Evolutionary conservation across 225 moss, liverwort and hornwort species (phyloP).

Genomic region (Lunularia cruciata): DNA sequence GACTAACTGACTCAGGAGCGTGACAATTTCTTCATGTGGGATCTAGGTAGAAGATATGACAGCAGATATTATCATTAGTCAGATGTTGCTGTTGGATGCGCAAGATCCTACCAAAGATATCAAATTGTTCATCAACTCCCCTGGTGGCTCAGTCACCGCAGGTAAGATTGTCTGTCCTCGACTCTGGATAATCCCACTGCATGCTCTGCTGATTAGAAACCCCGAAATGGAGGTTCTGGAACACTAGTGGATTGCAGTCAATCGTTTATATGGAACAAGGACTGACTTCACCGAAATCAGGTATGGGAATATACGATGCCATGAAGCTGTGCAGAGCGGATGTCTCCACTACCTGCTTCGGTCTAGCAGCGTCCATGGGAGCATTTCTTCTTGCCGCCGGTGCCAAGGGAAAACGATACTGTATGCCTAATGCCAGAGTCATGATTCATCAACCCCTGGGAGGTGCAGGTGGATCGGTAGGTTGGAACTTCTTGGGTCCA

Average conservation of each 20-base stretch:
- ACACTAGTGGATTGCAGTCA: background rate
- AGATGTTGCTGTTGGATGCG: conserved; percentile 85
- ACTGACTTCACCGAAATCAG: conserved; percentile 30
- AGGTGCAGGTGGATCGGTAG: conserved; percentile 73
- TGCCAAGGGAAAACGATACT: conserved; percentile 85
- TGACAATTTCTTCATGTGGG: conserved; percentile 15
- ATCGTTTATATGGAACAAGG: background rate
- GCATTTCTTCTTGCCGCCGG: conserved; percentile 88
- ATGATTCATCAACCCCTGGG: conserved; percentile 99
- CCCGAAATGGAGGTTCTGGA: background rate
- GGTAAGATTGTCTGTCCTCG: conserved; percentile 24
- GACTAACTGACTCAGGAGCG: background rate
- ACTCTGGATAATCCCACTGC: background rate
- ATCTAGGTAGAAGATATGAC: conserved; percentile 76
- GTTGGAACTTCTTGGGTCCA: conserved; percentile 7
- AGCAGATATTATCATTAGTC: conserved; percentile 88
- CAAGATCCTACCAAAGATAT: conserved; percentile 90
- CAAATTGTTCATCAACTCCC: conserved; percentile 95
- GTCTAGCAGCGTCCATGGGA: conserved; percentile 95
- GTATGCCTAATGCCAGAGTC: conserved; percentile 94
- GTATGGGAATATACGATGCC: conserved; percentile 99
- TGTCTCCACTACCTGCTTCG: conserved; percentile 90
- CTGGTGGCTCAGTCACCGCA: conserved; percentile 93
- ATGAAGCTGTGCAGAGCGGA: conserved; percentile 99
- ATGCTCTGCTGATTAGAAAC: background rate